These are phyloP conservation scores for Gillenia trifoliata DNA, from an alignment of 306 rosid species.

Conservation along the genomic window DNA sequence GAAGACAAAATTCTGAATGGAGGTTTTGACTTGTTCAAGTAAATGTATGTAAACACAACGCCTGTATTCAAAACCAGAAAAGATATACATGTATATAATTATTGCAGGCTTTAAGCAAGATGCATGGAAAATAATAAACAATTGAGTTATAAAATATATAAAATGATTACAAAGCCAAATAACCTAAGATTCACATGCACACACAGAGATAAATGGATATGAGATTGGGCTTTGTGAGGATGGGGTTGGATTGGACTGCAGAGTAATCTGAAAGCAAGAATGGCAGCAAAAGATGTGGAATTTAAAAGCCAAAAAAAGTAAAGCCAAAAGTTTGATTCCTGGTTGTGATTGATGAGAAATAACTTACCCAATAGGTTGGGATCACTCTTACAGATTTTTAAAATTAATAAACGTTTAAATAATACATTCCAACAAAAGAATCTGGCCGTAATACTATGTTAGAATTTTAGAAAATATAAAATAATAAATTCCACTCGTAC, in stretches of 20 bases:
- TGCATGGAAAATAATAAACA: not conserved
- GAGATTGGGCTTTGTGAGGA: not conserved
- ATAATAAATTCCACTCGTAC: no score
- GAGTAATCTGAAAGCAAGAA: not conserved
- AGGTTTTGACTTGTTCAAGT: not conserved
- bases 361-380: accelerated
- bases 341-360: not conserved
- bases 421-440: no score
- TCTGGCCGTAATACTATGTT: no score
- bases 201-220: not conserved
- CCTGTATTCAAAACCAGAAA: not conserved
- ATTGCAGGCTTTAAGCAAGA: not conserved
- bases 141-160: not conserved
- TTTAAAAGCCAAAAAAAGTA: not conserved
- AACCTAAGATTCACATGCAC: not conserved
- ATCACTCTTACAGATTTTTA: accelerated
- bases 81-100: not conserved
- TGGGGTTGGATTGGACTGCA: not conserved
- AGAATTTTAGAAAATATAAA: no score
- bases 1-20: not conserved
- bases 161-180: not conserved
- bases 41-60: not conserved
- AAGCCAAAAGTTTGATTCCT: not conserved
- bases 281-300: not conserved
- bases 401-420: no score